Evolutionary conservation across 2,329 filamentous ascomycete species (phyloP).

Genomic region (Phyllachora maydis): DNA sequence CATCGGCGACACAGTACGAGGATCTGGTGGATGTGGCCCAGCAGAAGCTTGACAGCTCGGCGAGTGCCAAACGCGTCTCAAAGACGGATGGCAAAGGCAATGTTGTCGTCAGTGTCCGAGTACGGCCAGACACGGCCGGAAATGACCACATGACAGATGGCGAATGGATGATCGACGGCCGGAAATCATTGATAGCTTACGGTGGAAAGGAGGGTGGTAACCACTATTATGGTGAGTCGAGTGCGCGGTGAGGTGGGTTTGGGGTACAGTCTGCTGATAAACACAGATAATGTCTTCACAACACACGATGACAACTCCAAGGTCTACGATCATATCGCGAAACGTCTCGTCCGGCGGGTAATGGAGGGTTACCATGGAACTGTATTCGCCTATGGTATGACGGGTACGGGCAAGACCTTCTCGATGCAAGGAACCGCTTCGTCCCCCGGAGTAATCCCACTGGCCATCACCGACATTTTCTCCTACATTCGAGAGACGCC

Average conservation of each 20-base stretch:
- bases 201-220: conserved; percentile 79
- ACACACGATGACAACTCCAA: conserved; percentile 84
- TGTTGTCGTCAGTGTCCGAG: conserved; percentile 84
- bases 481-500: conserved; percentile 97
- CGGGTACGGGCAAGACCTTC: conserved; percentile 95
- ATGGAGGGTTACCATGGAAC: conserved; percentile 99
- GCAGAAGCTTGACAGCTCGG: conserved; percentile 10
- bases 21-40: conserved; percentile 41
- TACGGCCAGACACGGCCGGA: conserved; percentile 60
- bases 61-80: conserved; percentile 24
- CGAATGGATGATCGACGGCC: conserved; percentile 84
- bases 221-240: conserved; percentile 62
- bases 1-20: conserved; percentile 75
- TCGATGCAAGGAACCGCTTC: conserved; percentile 97
- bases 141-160: conserved; percentile 44
- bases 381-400: conserved; percentile 98
- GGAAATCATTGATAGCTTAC: conserved; percentile 64
- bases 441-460: conserved; percentile 86
- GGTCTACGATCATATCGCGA: conserved; percentile 87
- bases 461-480: conserved; percentile 97
- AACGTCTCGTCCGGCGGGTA: conserved; percentile 80
- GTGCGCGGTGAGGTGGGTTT: conserved; percentile 1
- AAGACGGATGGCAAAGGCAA: conserved; percentile 71
- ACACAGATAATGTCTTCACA: conserved; percentile 86
- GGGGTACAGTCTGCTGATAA: conserved; percentile 5